Percentiles rank a stretch among this genome's conserved stretches.
These are phyloP conservation scores for Cydonia oblonga DNA, from an alignment of 331 rosid genomes.

Conservation along the genomic window DNA sequence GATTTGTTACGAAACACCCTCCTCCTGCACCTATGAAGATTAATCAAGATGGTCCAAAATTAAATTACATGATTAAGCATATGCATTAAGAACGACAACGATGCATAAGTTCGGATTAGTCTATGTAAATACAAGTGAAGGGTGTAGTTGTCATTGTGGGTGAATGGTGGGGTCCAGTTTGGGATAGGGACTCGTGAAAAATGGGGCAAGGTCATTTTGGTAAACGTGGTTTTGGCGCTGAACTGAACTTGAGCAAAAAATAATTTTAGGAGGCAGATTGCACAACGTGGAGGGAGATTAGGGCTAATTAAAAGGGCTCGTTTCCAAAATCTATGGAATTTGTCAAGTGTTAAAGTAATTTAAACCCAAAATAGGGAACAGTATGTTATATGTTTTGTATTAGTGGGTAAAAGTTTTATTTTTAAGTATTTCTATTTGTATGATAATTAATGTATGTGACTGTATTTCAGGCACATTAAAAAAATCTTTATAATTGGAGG, in stretches of 20 bases:
- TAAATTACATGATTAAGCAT: neutral
- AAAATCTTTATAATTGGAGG: no score
- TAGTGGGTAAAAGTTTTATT: no score
- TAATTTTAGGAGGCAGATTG: neutral
- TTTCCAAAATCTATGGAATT: neutral
- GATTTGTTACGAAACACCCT: neutral
- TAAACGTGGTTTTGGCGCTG: constrained; percentile 26
- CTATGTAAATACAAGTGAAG: neutral
- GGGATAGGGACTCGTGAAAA: neutral
- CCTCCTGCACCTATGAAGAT: neutral
- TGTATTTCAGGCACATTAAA: no score
- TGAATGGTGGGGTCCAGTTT: no score
- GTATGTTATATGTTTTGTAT: no score
- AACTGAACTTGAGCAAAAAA: neutral
- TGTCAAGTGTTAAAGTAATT: neutral
- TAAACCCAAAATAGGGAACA: no score
- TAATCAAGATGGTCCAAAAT: neutral
- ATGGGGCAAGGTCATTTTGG: neutral
- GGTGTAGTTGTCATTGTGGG: constrained; percentile 7
- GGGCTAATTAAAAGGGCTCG: neutral
- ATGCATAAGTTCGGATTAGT: neutral
- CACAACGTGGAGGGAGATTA: neutral
- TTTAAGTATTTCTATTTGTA: no score
- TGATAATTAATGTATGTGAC: no score
- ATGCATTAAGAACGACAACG: neutral